Conservation (phyloP, 768 basidiomycete species). For the Suillus hirtellus region DNA sequence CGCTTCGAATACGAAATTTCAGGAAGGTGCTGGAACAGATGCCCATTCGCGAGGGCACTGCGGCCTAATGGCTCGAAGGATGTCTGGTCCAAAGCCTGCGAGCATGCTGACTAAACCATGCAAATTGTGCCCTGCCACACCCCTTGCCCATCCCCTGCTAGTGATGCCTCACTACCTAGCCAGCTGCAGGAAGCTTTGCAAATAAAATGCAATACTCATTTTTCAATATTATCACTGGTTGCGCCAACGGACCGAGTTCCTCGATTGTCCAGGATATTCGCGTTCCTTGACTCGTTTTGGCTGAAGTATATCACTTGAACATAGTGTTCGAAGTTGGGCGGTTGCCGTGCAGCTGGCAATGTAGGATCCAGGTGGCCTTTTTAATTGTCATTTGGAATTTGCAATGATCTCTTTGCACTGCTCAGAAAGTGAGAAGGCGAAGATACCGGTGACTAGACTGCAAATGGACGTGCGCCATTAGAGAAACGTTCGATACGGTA, state of each 20-base stretch:
- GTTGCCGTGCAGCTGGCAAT: not conserved
- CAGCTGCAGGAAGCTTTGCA: not conserved
- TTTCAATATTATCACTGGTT: not conserved
- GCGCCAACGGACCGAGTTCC: not conserved
- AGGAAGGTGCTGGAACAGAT: not conserved
- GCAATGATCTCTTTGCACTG: not conserved
- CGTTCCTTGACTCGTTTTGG: not conserved
- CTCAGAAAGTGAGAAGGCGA: slow-evolving; percentile 32
- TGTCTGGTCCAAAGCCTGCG: not conserved
- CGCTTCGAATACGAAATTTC: not conserved
- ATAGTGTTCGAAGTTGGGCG: not conserved
- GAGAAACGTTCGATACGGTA: not conserved
- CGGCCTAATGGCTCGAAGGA: not conserved
- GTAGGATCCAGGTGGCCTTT: not conserved
- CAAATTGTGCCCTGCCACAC: not conserved
- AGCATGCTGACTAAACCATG: not conserved
- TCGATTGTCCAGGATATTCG: not conserved
- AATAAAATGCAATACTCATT: not conserved
- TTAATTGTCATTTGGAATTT: not conserved
- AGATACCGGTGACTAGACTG: slow-evolving; percentile 27
- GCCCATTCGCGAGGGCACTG: not conserved
- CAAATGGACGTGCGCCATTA: not conserved
- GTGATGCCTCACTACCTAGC: not conserved
- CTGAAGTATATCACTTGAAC: not conserved
- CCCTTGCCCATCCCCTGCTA: not conserved